These are phyloP conservation scores for Saccharomycopsis oosterbeekiorum DNA, from an alignment of 805 yeast genomes.

Conservation along the genomic window DNA sequence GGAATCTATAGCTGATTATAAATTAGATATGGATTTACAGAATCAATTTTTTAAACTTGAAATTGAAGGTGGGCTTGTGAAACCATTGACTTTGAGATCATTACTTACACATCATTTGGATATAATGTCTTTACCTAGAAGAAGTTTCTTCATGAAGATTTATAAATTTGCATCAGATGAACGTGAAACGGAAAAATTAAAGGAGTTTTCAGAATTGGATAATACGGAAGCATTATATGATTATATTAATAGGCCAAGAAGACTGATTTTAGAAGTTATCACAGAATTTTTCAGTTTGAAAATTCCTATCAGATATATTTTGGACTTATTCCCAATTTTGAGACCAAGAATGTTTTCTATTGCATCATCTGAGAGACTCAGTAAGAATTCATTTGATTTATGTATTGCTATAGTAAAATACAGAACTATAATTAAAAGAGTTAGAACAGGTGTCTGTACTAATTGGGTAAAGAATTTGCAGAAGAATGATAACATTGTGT, in stretches of 20 bases:
- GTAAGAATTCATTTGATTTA: slow-evolving; percentile 40
- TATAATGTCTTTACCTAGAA: slow-evolving; percentile 69
- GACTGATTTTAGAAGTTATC: slow-evolving; percentile 77
- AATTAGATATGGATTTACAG: slow-evolving; percentile 32
- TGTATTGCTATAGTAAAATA: slow-evolving; percentile 83
- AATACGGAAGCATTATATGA: slow-evolving; percentile 77
- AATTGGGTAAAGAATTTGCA: slow-evolving; percentile 4
- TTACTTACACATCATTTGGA: slow-evolving; percentile 75
- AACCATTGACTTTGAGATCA: slow-evolving; percentile 57
- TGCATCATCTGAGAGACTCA: slow-evolving; percentile 47
- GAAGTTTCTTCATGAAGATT: slow-evolving; percentile 65
- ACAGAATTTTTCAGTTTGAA: slow-evolving; percentile 69
- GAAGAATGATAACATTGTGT: slow-evolving; percentile 22
- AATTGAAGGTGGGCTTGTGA: slow-evolving; percentile 51
- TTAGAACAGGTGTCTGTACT: slow-evolving; percentile 13
- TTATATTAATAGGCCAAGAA: slow-evolving; percentile 86
- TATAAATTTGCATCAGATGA: slow-evolving; percentile 71
- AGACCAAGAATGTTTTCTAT: slow-evolving; percentile 81
- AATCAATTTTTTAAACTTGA: slow-evolving; percentile 18
- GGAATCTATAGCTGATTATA: slow-evolving; percentile 59
- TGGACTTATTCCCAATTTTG: slow-evolving; percentile 70
- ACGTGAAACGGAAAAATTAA: slow-evolving; percentile 65
- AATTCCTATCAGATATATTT: slow-evolving; percentile 65
- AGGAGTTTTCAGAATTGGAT: slow-evolving; percentile 61
- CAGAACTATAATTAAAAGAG: slow-evolving; percentile 58